Conservation (phyloP, 1,139 yeast genomes). For the Hansenula lynferdii region DNA sequence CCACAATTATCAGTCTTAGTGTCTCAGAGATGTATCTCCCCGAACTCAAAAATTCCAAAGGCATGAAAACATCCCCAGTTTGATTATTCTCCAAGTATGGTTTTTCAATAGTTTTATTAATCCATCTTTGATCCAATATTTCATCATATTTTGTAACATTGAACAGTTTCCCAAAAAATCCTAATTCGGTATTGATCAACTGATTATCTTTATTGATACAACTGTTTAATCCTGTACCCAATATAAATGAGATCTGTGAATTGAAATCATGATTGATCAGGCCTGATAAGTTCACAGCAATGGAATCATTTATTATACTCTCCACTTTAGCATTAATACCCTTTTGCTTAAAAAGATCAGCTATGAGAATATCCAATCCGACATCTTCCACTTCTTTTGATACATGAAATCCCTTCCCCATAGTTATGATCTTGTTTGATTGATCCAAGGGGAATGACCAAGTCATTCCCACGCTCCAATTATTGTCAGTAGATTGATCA, state of each 20-base stretch:
- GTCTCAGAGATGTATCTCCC: constrained; percentile 18
- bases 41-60: constrained; percentile 19
- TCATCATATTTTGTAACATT: constrained; percentile 16
- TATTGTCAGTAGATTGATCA: neutral
- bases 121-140: constrained; percentile 13
- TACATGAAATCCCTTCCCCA: constrained; percentile 32
- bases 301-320: constrained; percentile 28
- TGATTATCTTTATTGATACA: constrained; percentile 19
- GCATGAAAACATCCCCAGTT: constrained; percentile 13
- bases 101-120: neutral
- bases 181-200: constrained; percentile 28
- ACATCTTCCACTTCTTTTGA: constrained; percentile 14
- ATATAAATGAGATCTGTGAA: constrained; percentile 26
- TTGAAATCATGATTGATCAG: constrained; percentile 2
- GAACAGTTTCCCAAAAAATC: constrained; percentile 25
- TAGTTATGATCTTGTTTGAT: constrained; percentile 22
- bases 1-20: constrained; percentile 12
- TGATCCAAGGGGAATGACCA: constrained; percentile 30
- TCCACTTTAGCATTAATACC: constrained; percentile 12
- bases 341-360: constrained; percentile 4
- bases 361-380: constrained; percentile 17
- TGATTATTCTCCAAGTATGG: constrained; percentile 4
- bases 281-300: constrained; percentile 25
- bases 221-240: constrained; percentile 32
- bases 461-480: constrained; percentile 23